Evolutionary conservation across 208 protist genomes (phyloP).

Genomic region (Trypanosoma platydactyli): DNA sequence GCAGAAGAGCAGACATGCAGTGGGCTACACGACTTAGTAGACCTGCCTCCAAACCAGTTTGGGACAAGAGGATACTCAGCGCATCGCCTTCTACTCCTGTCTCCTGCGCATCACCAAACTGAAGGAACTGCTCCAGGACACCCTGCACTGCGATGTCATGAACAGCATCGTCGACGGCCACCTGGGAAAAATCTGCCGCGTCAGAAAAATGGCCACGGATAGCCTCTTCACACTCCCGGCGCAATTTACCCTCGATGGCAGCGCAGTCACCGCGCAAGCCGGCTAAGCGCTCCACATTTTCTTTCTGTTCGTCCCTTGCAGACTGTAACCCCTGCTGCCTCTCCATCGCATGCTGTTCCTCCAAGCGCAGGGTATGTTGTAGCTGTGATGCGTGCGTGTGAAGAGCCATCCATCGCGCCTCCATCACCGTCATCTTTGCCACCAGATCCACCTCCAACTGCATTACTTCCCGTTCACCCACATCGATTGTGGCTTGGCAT

Average conservation of each 20-base stretch:
- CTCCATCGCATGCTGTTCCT: constrained; percentile 6
- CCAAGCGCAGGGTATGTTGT: not conserved
- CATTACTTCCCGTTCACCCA: not conserved
- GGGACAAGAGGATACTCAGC: not conserved
- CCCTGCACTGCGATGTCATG: not conserved
- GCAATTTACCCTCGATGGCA: constrained; percentile 1
- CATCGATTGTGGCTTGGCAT: not conserved
- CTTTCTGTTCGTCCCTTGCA: not conserved
- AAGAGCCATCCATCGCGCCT: constrained; percentile 10
- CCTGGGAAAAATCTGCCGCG: not conserved
- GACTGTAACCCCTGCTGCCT: not conserved
- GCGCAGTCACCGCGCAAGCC: not conserved
- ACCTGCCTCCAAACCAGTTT: constrained; percentile 7
- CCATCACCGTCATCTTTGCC: constrained; percentile 6
- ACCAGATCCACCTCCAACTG: constrained; percentile 17
- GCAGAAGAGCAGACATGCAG: constrained; percentile 1
- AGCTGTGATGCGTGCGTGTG: constrained; percentile 11
- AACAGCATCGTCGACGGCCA: not conserved
- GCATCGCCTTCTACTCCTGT: not conserved
- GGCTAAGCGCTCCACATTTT: not conserved
- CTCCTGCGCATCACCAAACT: not conserved
- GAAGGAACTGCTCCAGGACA: constrained; percentile 11
- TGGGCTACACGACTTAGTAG: constrained; percentile 4
- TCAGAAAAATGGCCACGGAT: not conserved
- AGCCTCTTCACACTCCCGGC: constrained; percentile 14